A percentile compares a stretch with the other conserved stretches of the same genome.
phyloP scores from a whole-genome alignment of 2,329 filamentous ascomycete genomes.

The Fusarium setosum region DNA sequence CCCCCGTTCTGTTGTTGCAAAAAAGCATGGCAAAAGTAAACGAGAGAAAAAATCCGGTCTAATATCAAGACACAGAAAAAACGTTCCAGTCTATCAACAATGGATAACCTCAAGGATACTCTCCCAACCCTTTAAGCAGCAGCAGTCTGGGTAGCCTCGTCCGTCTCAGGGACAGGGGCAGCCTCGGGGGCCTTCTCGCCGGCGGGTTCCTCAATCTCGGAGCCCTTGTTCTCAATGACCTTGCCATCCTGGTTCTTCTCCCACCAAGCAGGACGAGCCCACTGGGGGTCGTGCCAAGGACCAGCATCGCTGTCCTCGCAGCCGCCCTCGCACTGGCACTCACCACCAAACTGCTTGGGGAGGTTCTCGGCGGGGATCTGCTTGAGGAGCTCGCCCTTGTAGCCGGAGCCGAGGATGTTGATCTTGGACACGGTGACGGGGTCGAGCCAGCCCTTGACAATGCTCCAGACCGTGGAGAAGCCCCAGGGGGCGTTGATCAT shows the following conservation, averaged over 20 bases:
- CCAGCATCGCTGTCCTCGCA: constrained; percentile 90
- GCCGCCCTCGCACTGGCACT: constrained; percentile 83
- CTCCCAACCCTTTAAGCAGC: constrained; percentile 43
- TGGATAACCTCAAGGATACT: constrained; percentile 8
- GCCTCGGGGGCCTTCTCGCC: constrained; percentile 45
- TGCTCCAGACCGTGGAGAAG: constrained; percentile 85
- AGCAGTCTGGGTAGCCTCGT: constrained; percentile 50
- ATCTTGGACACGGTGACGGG: constrained; percentile 98
- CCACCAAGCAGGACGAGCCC: constrained; percentile 74
- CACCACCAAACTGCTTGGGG: constrained; percentile 86
- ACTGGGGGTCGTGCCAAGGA: constrained; percentile 84
- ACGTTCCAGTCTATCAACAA: constrained; percentile 27
- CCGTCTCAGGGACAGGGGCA: constrained; percentile 47
- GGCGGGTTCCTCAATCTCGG: constrained; percentile 48
- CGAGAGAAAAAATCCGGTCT: constrained; percentile 38
- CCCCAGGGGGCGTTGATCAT: constrained; percentile 98
- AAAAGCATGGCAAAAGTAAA: constrained; percentile 26
- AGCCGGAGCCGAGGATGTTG: constrained; percentile 83
- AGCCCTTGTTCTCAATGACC: constrained; percentile 55
- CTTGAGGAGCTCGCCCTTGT: constrained; percentile 84
- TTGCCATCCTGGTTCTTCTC: constrained; percentile 58
- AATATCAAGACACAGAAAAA: constrained; percentile 34
- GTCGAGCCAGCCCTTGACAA: constrained; percentile 95
- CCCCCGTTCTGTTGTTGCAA: constrained; percentile 13
- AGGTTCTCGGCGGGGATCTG: constrained; percentile 93